These are phyloP conservation scores for Huiozyma sinensis DNA, from an alignment of 805 yeast species.

Conservation along the genomic window DNA sequence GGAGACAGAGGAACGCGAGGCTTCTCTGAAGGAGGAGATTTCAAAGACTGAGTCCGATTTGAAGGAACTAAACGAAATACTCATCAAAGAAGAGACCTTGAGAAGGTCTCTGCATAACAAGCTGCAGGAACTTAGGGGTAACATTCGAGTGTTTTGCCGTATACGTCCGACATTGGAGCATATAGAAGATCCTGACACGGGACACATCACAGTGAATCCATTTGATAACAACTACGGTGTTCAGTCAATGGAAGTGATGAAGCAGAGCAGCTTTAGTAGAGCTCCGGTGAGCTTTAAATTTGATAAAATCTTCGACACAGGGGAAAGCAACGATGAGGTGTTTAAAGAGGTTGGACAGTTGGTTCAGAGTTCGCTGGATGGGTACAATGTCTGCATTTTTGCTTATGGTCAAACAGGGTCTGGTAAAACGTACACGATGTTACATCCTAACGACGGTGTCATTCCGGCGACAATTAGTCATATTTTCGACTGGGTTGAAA, in stretches of 20 bases:
- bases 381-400: constrained; percentile 83
- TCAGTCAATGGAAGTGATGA: constrained; percentile 16
- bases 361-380: constrained; percentile 78
- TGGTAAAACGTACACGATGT: constrained; percentile 91
- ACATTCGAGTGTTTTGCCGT: constrained; percentile 83
- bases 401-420: constrained; percentile 97
- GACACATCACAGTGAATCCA: constrained; percentile 24
- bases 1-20: constrained; percentile 7
- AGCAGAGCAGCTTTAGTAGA: constrained; percentile 4
- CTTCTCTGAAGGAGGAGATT: constrained; percentile 19
- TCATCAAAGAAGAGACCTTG: constrained; percentile 40
- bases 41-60: constrained; percentile 25
- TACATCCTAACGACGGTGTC: constrained; percentile 59
- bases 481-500: constrained; percentile 48
- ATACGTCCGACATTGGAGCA: constrained; percentile 47
- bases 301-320: constrained; percentile 62
- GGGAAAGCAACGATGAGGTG: constrained; percentile 46
- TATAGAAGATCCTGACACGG: constrained; percentile 13
- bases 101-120: constrained; percentile 59
- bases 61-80: constrained; percentile 25
- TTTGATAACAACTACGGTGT: constrained; percentile 23
- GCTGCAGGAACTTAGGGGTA: constrained; percentile 82
- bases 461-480: constrained; percentile 66
- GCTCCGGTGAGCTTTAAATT: constrained; percentile 40
- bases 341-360: constrained; percentile 81